Base-by-base conservation (phyloP, 257 asterid genomes). In the Phtheirospermum japonicum region DNA sequence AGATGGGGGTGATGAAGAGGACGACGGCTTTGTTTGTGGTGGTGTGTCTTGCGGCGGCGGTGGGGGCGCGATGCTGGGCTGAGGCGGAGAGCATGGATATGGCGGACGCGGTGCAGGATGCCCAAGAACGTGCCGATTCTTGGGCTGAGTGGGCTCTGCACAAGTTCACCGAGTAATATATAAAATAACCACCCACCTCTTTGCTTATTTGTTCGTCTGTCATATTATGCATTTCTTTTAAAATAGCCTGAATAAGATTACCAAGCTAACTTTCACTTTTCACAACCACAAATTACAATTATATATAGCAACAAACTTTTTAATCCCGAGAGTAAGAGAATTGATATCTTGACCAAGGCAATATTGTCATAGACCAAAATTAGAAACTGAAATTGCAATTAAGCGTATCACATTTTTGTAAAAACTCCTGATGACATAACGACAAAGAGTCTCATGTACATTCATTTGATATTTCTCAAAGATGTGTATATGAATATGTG, bases 131-230 rank as follows among this genome's bases (percentile, higher is more conserved):
- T 5, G 69, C 80, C 31, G 67, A 67, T 46, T 64, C 80, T 42
- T 78, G 80, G 87, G 31, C 85, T 16, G 79, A 57, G 56, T 76
- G 83, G 92, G 83, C 84, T 57, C 2, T 64, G 10, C 55, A 32
- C 74, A 78, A 75, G 51, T 69, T 80, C 17, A 61, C 84, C 1
- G 78, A 71, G 95, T 84, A 76, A 73, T 19, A 18, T 7, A 6
- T 50, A 12, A n/a, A n/a, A 13, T 45, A 14, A 11, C 31, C 20
- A 46, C 14, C 28, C 28, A 3, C 4, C 11, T 39, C 10, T 10
- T 33, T 33, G 13, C 0, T 31, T 56, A n/a, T 13, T 59, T 7
- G 12, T 37, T 18, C 28, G 10, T 8, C 28, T n/a, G 8, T 23
- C 28, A 23, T 23, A 23, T 23, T 23, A 1, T 23, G n/a, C n/a